phyloP scores from a whole-genome alignment of 176 grass and related monocot genomes.

The Cenchrus americanus region DNA sequence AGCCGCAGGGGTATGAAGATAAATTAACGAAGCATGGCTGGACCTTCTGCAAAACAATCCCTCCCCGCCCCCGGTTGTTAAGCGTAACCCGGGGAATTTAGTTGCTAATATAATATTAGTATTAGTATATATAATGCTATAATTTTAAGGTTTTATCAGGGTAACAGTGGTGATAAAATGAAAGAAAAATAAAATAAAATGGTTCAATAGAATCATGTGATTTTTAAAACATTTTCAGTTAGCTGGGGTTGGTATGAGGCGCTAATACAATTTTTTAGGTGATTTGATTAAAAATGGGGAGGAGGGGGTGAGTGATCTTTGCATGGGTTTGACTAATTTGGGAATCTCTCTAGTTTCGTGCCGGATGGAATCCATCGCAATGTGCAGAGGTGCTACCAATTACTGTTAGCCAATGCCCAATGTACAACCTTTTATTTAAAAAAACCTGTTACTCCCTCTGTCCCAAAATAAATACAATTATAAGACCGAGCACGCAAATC shows the following conservation, averaged over 20 bases:
- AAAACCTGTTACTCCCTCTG: too few species aligned
- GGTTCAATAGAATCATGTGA: not conserved
- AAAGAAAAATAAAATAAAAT: too few species aligned
- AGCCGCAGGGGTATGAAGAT: not conserved
- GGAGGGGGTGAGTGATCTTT: slow-evolving; percentile 38
- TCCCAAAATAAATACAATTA: too few species aligned
- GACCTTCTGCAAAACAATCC: not conserved
- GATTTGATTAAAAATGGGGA: not conserved
- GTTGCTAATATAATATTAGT: not conserved
- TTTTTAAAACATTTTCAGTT: not conserved
- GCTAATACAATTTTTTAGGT: not conserved
- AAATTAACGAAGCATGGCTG: not conserved
- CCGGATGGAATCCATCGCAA: slow-evolving; percentile 14
- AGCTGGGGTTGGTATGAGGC: not conserved
- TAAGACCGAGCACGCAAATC: too few species aligned
- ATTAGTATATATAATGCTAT: not conserved
- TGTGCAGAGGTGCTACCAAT: not conserved
- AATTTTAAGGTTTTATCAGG: not conserved
- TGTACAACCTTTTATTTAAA: too few species aligned
- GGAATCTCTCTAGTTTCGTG: slow-evolving; percentile 40
- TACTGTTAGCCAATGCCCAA: not conserved
- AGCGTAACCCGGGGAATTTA: not conserved
- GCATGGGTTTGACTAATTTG: slow-evolving; percentile 54
- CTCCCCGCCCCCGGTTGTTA: not conserved
- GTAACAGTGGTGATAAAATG: not conserved